Evolutionary conservation across 306 rosid species (phyloP), one percentile per base, ranked within the genome.

Genomic region (Ammopiptanthus mongolicus): DNA sequence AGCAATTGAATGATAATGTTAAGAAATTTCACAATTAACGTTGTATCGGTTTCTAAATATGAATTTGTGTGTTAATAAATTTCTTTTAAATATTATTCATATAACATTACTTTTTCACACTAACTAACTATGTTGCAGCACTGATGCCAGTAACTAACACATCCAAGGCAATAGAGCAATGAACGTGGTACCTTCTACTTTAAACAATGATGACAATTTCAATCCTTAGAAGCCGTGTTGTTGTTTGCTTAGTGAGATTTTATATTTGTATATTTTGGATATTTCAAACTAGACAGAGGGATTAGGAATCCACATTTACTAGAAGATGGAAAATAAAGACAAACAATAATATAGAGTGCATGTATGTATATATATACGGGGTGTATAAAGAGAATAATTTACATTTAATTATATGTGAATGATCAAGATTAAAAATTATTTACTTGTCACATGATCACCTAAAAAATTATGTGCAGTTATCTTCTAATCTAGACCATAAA

Each of bases 151-250:
- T 0, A 64, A 19, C 10, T 8, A 8, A 28, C 71, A 6, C 41
- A 52, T 21, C 0, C 9, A n/a, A 39, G 62, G 57, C 78, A 70
- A 69, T 1, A 12, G 19, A 74, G 34, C 36, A 71, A 34, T 65
- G 19, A 64, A 41, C 22, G 23, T 62, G 65, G 53, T 48, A 51
- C 13, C 13, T 59, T 48, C 9, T 15, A 5, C 6, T 14, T 11
- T 31, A 53, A 59, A 57, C 19, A 70, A 12, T 3, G 6, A 21
- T 19, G 57, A 51, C 11, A 62, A 56, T 61, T 50, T 1, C 11
- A 51, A 36, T 59, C 5, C 36, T 29, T 19, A 28, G 51, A 64
- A 57, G 73, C 42, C 87, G 80, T 63, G 80, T 53, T 76, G 14
- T 39, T 50, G 70, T 75, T 79, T 41, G 81, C 70, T 64, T 56